Evolutionary conservation across 371 early-diverging fungal species (phyloP).

Genomic region (Coemansia sp.): DNA sequence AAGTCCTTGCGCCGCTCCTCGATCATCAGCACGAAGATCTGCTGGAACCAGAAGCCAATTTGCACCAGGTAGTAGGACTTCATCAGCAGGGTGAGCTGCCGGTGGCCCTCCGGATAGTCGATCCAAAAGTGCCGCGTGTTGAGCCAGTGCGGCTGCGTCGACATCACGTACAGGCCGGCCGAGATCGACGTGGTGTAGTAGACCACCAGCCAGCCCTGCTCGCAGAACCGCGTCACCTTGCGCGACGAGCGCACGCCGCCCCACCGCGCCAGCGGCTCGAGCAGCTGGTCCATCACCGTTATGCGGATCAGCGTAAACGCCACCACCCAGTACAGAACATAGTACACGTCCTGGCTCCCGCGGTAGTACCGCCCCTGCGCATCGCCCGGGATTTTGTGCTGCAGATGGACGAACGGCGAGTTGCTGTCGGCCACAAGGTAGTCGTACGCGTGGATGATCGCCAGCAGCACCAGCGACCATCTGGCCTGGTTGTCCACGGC

Average conservation of each 20-base stretch:
- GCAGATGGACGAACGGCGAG: constrained; percentile 34
- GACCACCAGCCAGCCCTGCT: constrained; percentile 67
- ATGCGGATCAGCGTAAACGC: constrained; percentile 71
- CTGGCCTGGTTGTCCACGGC: constrained; percentile 32
- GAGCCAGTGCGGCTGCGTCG: constrained; percentile 60
- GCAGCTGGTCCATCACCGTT: constrained; percentile 58
- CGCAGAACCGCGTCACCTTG: constrained; percentile 67
- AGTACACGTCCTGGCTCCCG: constrained; percentile 56
- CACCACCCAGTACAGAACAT: constrained; percentile 65
- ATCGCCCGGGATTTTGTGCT: constrained; percentile 32
- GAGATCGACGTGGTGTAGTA: constrained; percentile 53
- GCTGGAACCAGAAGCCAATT: constrained; percentile 74
- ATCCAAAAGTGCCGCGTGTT: constrained; percentile 64
- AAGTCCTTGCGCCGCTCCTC: constrained; percentile 77
- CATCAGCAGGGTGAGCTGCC: constrained; percentile 49
- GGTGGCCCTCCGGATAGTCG: constrained; percentile 62
- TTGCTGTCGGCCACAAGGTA: constrained; percentile 9
- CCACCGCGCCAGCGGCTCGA: constrained; percentile 58
- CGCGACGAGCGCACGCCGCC: constrained; percentile 56
- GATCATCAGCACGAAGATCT: constrained; percentile 69
- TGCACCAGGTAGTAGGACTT: constrained; percentile 71
- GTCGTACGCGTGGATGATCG: constrained; percentile 33
- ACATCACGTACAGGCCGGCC: constrained; percentile 39
- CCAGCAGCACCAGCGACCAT: constrained; percentile 30
- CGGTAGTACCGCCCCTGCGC: constrained; percentile 38